Evolutionary conservation across 495 filamentous ascomycete species (phyloP).

Genomic region (Neurospora sp.): DNA sequence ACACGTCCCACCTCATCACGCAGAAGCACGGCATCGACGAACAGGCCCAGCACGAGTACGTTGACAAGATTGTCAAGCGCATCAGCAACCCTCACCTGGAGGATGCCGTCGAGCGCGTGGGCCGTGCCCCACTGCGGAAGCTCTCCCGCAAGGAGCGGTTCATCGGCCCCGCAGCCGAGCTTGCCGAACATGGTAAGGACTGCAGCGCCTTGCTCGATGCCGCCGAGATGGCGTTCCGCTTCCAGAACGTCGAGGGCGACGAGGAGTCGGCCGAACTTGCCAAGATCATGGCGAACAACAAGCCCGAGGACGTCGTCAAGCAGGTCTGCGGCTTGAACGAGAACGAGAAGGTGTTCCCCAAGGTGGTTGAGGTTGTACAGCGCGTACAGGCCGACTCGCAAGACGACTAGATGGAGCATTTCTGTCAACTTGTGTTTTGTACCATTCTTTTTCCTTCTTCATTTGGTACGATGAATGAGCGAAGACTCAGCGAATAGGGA

Average conservation of each 20-base stretch:
- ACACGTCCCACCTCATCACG: constrained; percentile 77
- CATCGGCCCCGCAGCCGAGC: constrained; percentile 78
- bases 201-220: constrained; percentile 61
- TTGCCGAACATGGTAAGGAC: constrained; percentile 67
- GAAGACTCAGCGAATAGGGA: not conserved
- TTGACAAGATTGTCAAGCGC: constrained; percentile 80
- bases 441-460: not conserved
- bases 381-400: constrained; percentile 58
- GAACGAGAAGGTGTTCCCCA: constrained; percentile 59
- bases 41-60: constrained; percentile 77
- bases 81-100: constrained; percentile 94
- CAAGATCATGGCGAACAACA: constrained; percentile 64
- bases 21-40: constrained; percentile 71
- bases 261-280: constrained; percentile 77
- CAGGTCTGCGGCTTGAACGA: constrained; percentile 67
- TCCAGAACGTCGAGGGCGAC: constrained; percentile 85
- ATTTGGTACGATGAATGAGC: not conserved
- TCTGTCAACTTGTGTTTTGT: not conserved
- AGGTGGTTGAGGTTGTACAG: constrained; percentile 61
- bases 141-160: constrained; percentile 87
- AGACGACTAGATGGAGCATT: constrained; percentile 17
- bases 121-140: constrained; percentile 89
- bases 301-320: constrained; percentile 54
- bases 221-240: constrained; percentile 78
- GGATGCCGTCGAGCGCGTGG: constrained; percentile 89